These are phyloP conservation scores for Leptomonas pyrrhocoris DNA, from an alignment of 208 protist genomes.

Conservation along the genomic window DNA sequence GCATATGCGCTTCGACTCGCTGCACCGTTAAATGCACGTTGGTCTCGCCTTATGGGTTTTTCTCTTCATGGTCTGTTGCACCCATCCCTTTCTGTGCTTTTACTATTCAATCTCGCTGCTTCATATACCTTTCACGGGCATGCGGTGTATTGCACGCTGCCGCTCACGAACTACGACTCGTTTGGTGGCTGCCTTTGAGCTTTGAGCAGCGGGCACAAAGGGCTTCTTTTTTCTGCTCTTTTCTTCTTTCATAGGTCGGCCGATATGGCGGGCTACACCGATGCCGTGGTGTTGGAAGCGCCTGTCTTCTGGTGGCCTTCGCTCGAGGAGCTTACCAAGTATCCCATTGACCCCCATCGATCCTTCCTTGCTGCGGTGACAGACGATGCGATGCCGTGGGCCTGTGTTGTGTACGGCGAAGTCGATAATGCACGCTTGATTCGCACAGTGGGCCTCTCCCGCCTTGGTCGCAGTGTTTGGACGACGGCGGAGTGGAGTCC, in stretches of 20 bases:
- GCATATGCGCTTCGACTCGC: no score
- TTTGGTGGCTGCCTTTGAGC: no score
- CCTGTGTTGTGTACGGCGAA: background rate
- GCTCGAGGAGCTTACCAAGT: slow-evolving; percentile 34
- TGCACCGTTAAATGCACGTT: no score
- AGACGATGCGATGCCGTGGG: slow-evolving; percentile 29
- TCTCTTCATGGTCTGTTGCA: no score
- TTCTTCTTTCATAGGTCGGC: background rate
- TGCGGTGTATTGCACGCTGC: no score
- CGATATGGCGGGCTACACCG: slow-evolving; percentile 49
- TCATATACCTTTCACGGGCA: no score
- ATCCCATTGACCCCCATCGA: slow-evolving; percentile 45
- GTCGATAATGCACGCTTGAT: background rate
- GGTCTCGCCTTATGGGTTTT: no score
- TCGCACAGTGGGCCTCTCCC: slow-evolving; percentile 46
- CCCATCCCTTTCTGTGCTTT: no score
- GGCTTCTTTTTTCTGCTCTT: background rate
- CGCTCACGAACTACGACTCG: no score
- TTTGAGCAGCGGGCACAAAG: no score
- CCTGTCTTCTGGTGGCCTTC: slow-evolving; percentile 75
- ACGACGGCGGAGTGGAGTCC: slow-evolving; percentile 44
- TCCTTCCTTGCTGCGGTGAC: slow-evolving; percentile 59
- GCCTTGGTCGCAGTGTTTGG: slow-evolving; percentile 60
- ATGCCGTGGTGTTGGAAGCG: slow-evolving; percentile 55
- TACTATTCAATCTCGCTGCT: no score